A percentile compares a stretch with the other conserved stretches of the same genome.
phyloP scores from a whole-genome alignment of 2,329 filamentous ascomycete species.

The Fonsecaea multimorphosa region DNA sequence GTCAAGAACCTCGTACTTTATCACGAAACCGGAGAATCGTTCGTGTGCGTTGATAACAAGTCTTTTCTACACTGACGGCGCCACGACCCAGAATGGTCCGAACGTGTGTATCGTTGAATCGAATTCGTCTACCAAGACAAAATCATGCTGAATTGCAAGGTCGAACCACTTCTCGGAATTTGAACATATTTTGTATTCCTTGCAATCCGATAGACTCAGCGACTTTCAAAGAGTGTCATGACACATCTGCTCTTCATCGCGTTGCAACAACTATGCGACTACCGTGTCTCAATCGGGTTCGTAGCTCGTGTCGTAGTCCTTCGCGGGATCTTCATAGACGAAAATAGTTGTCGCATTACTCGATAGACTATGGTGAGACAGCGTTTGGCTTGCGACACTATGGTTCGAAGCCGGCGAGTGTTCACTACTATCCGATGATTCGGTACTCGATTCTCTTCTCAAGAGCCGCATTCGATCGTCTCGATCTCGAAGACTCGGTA shows the following conservation, averaged over 20 bases:
- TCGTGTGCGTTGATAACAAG: no score
- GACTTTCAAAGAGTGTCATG: no score
- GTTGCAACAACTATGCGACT: neutral
- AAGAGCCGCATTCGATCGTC: constrained; percentile 14
- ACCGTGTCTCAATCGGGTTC: constrained; percentile 11
- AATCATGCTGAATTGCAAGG: no score
- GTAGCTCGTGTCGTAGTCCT: constrained; percentile 13
- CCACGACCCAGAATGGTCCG: no score
- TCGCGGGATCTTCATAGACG: constrained; percentile 20
- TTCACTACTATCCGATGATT: constrained; percentile 14
- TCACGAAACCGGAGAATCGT: no score
- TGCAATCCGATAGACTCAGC: no score
- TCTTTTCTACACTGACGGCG: no score
- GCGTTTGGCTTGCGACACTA: neutral
- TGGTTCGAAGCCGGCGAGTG: constrained; percentile 14
- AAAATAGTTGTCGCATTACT: constrained; percentile 17
- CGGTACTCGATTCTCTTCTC: constrained; percentile 27
- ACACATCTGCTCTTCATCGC: neutral
- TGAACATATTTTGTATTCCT: no score
- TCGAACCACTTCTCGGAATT: no score
- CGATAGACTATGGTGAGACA: constrained; percentile 9
- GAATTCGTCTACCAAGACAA: no score
- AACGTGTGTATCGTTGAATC: no score
- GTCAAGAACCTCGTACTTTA: no score
- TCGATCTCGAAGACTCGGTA: constrained; percentile 6